Conservation (phyloP, 2,329 filamentous ascomycete species). For the Aureobasidium pullulans region DNA sequence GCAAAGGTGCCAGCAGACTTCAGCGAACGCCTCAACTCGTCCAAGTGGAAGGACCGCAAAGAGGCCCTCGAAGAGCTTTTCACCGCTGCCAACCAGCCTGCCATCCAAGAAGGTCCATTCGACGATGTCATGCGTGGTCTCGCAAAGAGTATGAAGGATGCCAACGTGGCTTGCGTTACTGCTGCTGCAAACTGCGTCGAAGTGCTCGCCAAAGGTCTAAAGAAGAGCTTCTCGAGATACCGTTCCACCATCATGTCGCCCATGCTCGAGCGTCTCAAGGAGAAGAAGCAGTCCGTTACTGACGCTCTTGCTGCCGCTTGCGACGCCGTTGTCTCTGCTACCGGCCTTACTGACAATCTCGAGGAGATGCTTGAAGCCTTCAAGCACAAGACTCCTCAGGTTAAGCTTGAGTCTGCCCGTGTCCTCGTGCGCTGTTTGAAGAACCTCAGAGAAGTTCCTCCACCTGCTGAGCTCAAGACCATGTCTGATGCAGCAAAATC, state of each 20-base stretch:
- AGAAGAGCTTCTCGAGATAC: constrained; percentile 72
- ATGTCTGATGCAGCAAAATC: constrained; percentile 90
- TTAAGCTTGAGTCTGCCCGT: constrained; percentile 90
- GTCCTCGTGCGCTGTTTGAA: constrained; percentile 86
- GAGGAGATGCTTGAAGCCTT: constrained; percentile 82
- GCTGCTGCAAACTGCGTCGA: constrained; percentile 92
- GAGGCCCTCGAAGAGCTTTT: constrained; percentile 82
- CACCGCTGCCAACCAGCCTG: constrained; percentile 69
- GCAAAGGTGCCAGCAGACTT: constrained; percentile 77
- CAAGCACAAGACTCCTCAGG: constrained; percentile 91
- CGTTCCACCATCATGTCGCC: constrained; percentile 72
- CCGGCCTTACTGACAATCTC: constrained; percentile 74
- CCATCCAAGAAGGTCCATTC: constrained; percentile 86
- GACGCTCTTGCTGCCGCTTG: constrained; percentile 82
- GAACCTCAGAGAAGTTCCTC: constrained; percentile 74
- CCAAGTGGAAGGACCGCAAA: constrained; percentile 98
- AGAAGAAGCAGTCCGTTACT: constrained; percentile 85
- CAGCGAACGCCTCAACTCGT: constrained; percentile 72
- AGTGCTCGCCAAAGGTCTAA: constrained; percentile 75
- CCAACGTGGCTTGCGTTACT: constrained; percentile 90
- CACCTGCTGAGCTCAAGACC: constrained; percentile 71
- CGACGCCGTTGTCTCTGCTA: constrained; percentile 61
- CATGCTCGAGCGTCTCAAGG: constrained; percentile 92
- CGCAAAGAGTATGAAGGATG: constrained; percentile 98
- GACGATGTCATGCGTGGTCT: constrained; percentile 74